Conservation (phyloP, 2,329 filamentous ascomycete species). For the Neofusicoccum kwambonambiense region DNA sequence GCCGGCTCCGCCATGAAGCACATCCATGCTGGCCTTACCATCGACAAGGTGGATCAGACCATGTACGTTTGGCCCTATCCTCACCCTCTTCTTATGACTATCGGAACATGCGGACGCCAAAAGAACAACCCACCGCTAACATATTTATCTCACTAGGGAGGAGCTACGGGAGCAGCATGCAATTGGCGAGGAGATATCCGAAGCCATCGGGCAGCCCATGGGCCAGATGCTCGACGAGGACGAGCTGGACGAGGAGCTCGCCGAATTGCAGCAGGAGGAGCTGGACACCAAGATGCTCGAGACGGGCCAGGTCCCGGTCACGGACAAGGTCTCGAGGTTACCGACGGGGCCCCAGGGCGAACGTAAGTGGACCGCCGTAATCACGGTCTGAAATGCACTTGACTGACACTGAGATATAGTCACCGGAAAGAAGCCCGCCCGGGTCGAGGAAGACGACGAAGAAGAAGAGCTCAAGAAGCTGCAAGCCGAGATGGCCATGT, state of each 20-base stretch:
- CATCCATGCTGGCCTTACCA: conserved; percentile 86
- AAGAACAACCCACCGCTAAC: not conserved
- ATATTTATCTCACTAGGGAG: conserved; percentile 61
- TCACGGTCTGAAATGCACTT: not conserved
- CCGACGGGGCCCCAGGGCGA: conserved; percentile 73
- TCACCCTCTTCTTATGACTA: too few relatives aligned
- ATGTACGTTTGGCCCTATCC: conserved; percentile 63
- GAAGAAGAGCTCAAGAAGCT: conserved; percentile 91
- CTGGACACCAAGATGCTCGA: conserved; percentile 92
- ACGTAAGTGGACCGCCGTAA: conserved; percentile 58
- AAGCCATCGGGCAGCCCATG: conserved; percentile 72
- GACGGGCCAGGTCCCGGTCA: conserved; percentile 79
- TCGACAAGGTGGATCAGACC: conserved; percentile 90
- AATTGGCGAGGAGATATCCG: conserved; percentile 88
- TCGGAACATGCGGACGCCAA: not conserved
- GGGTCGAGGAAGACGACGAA: conserved; percentile 82
- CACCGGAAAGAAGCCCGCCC: conserved; percentile 46
- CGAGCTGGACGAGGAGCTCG: conserved; percentile 83
- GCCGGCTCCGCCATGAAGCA: conserved; percentile 87
- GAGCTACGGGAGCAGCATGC: conserved; percentile 86
- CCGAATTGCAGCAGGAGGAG: conserved; percentile 83
- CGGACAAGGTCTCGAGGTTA: conserved; percentile 73
- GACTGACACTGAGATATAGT: conserved; percentile 28
- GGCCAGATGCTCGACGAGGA: conserved; percentile 76
- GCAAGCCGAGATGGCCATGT: conserved; percentile 98